phyloP scores from a whole-genome alignment of 352 stramenopile species.

The Phytophthora citricola region DNA sequence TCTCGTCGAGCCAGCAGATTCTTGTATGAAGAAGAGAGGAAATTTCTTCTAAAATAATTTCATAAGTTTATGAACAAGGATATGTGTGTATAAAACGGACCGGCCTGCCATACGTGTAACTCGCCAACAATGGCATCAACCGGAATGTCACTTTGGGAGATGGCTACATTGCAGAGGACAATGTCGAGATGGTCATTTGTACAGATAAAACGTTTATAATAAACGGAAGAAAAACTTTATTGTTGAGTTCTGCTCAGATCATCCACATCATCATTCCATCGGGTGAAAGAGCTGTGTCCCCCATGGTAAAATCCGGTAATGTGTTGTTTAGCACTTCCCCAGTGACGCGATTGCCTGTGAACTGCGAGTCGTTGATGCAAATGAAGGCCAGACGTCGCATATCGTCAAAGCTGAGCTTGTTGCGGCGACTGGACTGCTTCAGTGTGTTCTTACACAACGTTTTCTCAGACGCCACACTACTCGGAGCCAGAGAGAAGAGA shows the following conservation, averaged over 20 bases:
- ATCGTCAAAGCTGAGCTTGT: constrained; percentile 78
- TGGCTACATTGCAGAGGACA: too few relatives aligned
- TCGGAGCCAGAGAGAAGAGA: constrained; percentile 81
- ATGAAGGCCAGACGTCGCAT: constrained; percentile 83
- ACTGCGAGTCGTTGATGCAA: constrained; percentile 85
- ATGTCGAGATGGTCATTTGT: too few relatives aligned
- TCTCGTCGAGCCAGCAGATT: too few relatives aligned
- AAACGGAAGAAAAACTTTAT: too few relatives aligned
- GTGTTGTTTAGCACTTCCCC: constrained; percentile 61
- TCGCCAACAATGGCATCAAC: too few relatives aligned
- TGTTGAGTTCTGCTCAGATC: constrained; percentile 49
- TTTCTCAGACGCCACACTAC: constrained; percentile 77
- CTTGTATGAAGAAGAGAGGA: too few relatives aligned
- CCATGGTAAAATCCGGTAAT: constrained; percentile 76
- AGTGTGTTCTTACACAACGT: constrained; percentile 72
- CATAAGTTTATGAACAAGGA: too few relatives aligned
- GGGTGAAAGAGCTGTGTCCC: constrained; percentile 67
- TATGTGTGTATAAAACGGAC: too few relatives aligned
- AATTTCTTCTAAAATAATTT: too few relatives aligned
- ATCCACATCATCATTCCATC: constrained; percentile 92
- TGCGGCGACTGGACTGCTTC: constrained; percentile 68
- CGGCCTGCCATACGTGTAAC: too few relatives aligned
- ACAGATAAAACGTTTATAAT: too few relatives aligned
- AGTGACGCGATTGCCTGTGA: constrained; percentile 53
- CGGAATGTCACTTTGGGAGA: too few relatives aligned